Percentiles rank a stretch among this genome's conserved stretches.
phyloP scores from a whole-genome alignment of 1,284 basidiomycete genomes.

The Fistulinella cinereoalba region DNA sequence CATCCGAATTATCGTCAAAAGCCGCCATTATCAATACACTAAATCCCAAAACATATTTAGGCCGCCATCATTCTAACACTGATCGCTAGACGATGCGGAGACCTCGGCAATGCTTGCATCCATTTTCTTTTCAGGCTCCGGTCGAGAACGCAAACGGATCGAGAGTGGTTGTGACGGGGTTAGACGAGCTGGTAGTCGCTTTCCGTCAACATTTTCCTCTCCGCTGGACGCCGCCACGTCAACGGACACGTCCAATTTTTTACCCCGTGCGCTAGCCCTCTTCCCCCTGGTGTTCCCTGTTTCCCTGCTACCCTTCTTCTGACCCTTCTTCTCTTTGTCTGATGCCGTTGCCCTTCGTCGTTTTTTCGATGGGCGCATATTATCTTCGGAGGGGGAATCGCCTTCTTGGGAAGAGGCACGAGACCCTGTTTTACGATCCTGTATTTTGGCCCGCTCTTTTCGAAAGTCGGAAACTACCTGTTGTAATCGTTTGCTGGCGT shows the following conservation, averaged over 20 bases:
- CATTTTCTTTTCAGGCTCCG: slow-evolving; percentile 29
- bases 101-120: slow-evolving; percentile 11
- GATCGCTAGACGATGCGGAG: slow-evolving; percentile 4
- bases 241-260: background rate
- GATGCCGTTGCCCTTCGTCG: slow-evolving; percentile 16
- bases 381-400: slow-evolving; percentile 17
- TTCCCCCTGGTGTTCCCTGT: slow-evolving; percentile 8
- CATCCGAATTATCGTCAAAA: background rate
- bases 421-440: slow-evolving; percentile 7
- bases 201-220: slow-evolving; percentile 27
- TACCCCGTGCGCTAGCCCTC: slow-evolving; percentile 7
- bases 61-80: slow-evolving; percentile 3
- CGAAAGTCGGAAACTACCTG: slow-evolving; percentile 86
- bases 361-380: slow-evolving; percentile 31
- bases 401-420: slow-evolving; percentile 16
- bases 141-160: slow-evolving; percentile 38
- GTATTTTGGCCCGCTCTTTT: slow-evolving; percentile 40
- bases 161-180: slow-evolving; percentile 24
- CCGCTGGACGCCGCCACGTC: slow-evolving; percentile 2
- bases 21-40: background rate
- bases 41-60: slow-evolving; percentile 4
- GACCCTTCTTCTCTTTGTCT: slow-evolving; percentile 21
- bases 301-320: slow-evolving; percentile 8
- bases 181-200: slow-evolving; percentile 4
- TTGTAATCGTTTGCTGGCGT: slow-evolving; percentile 84